phyloP scores from a whole-genome alignment of 2,329 filamentous ascomycete species.

The Gnomoniopsis sp. region DNA sequence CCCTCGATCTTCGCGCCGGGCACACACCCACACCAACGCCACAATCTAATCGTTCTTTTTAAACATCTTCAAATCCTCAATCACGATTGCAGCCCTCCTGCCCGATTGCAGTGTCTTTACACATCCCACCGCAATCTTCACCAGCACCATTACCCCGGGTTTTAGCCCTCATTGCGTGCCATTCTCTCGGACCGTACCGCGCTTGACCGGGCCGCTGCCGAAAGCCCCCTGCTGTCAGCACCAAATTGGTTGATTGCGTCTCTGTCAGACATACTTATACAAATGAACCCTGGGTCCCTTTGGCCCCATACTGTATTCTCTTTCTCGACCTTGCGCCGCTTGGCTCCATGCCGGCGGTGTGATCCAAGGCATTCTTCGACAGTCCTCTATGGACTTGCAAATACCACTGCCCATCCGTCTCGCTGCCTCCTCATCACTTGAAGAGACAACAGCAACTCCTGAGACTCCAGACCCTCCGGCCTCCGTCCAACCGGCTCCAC shows the following conservation, averaged over 20 bases:
- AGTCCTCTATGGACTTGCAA: conserved; percentile 11
- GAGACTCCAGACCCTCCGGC: neutral
- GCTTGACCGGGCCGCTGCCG: neutral
- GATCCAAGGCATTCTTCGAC: neutral
- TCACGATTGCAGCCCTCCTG: conserved; percentile 2
- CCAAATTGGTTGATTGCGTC: too few species aligned
- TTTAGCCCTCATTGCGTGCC: neutral
- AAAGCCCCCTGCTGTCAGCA: neutral
- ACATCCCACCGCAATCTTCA: neutral
- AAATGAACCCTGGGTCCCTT: neutral
- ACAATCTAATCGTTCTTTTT: neutral
- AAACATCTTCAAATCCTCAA: neutral
- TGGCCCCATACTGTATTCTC: neutral
- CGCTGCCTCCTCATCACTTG: neutral
- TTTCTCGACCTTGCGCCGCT: neutral
- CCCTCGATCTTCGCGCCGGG: neutral
- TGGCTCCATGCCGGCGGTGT: conserved; percentile 4
- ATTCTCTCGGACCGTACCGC: neutral
- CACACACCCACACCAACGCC: neutral
- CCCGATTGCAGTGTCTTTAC: conserved; percentile 6
- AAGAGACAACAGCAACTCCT: conserved; percentile 2
- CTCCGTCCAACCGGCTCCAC: neutral
- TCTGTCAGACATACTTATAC: neutral
- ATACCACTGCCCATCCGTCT: conserved; percentile 11
- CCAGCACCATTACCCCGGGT: neutral